These are phyloP conservation scores for Microbotryum intermedium DNA, from an alignment of 1,284 basidiomycete species.

Conservation along the genomic window DNA sequence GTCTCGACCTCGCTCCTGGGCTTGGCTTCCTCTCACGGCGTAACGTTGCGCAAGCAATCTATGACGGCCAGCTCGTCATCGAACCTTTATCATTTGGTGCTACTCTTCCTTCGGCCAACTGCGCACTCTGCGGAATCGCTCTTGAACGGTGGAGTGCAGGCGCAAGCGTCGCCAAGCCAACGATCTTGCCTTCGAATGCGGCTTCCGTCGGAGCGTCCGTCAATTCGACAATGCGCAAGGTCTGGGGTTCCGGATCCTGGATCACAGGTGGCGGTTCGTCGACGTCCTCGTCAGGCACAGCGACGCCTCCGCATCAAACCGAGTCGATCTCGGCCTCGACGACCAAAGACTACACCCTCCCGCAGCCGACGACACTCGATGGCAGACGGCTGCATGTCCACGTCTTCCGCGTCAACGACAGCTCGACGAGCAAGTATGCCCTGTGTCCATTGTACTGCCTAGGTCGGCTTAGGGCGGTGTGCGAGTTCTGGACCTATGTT, in stretches of 20 bases:
- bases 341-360: slow-evolving; percentile 55
- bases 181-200: neutral
- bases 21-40: slow-evolving; percentile 87
- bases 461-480: slow-evolving; percentile 68
- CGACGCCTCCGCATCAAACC: slow-evolving; percentile 22
- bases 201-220: neutral
- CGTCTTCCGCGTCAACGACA: slow-evolving; percentile 33
- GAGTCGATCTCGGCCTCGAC: neutral
- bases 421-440: slow-evolving; percentile 30
- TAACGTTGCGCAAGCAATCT: slow-evolving; percentile 74
- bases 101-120: slow-evolving; percentile 31
- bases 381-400: slow-evolving; percentile 25
- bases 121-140: slow-evolving; percentile 33
- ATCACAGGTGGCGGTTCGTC: slow-evolving; percentile 1
- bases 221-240: slow-evolving; percentile 28
- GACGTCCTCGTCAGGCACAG: neutral
- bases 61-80: slow-evolving; percentile 77
- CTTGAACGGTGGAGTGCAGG: slow-evolving; percentile 23
- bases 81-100: slow-evolving; percentile 57
- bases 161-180: neutral
- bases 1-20: slow-evolving; percentile 86
- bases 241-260: slow-evolving; percentile 27
- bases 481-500: slow-evolving; percentile 83
- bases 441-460: slow-evolving; percentile 55
- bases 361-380: slow-evolving; percentile 44